These are phyloP conservation scores for Hypoxylon intermedium DNA, from an alignment of 495 filamentous ascomycete genomes.

Conservation along the genomic window DNA sequence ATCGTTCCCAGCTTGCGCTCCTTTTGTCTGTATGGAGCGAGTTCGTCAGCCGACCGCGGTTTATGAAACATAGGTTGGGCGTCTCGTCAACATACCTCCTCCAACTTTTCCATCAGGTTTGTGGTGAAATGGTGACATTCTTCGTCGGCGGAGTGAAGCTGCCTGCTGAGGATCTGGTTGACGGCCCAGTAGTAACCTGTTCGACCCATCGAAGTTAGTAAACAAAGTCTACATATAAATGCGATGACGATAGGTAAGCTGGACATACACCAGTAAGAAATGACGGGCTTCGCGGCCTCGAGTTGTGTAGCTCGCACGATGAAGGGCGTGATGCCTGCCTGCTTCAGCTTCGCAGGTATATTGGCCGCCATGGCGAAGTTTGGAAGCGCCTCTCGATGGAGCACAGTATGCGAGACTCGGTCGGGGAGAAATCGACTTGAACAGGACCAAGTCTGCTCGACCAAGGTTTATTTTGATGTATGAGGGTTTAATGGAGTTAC, in stretches of 20 bases:
- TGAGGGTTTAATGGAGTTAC: background rate
- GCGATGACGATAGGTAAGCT: constrained; percentile 14
- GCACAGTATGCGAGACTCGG: background rate
- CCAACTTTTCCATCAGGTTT: constrained; percentile 87
- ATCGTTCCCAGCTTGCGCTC: constrained; percentile 57
- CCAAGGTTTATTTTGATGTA: too few relatives aligned
- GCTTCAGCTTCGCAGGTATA: constrained; percentile 76
- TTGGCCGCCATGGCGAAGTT: constrained; percentile 67
- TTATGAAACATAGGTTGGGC: background rate
- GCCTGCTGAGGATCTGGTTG: constrained; percentile 83
- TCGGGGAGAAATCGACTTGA: background rate
- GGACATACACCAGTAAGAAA: constrained; percentile 96
- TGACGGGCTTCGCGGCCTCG: constrained; percentile 80
- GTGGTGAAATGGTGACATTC: constrained; percentile 81
- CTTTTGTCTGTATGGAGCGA: constrained; percentile 65
- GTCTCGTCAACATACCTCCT: constrained; percentile 63
- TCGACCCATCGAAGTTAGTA: background rate
- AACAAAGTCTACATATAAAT: constrained; percentile 6
- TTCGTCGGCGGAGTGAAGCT: constrained; percentile 75
- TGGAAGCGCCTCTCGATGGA: background rate
- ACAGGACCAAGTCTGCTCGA: too few relatives aligned
- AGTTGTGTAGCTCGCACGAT: constrained; percentile 83
- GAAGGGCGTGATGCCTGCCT: constrained; percentile 77
- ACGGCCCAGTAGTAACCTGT: constrained; percentile 91
- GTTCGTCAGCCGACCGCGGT: background rate